Percentiles rank a stretch among this genome's conserved stretches.
These are phyloP conservation scores for Aureobasidium sp. DNA, from an alignment of 2,329 filamentous ascomycete genomes.

Conservation along the genomic window DNA sequence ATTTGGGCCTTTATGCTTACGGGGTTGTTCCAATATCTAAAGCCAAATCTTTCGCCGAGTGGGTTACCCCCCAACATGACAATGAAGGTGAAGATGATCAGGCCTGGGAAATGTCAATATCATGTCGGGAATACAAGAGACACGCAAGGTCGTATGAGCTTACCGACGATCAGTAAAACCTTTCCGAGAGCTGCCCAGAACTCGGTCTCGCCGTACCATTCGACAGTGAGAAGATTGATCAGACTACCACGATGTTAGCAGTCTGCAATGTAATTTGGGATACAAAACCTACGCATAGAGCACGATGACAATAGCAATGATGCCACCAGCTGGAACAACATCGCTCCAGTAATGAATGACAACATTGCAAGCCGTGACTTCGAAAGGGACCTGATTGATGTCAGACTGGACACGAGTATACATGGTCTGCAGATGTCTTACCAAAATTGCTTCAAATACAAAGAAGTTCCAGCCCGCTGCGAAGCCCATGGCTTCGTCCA, in stretches of 20 bases:
- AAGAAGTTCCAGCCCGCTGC: slow-evolving; percentile 28
- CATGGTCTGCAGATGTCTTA: background rate
- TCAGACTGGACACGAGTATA: background rate
- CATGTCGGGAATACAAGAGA: no score
- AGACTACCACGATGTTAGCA: slow-evolving; percentile 26
- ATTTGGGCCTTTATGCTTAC: background rate
- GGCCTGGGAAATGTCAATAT: slow-evolving; percentile 32
- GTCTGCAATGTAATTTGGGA: background rate
- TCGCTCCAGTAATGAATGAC: slow-evolving; percentile 54
- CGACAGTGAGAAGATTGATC: slow-evolving; percentile 66
- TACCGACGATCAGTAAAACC: slow-evolving; percentile 57
- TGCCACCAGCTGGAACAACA: slow-evolving; percentile 46
- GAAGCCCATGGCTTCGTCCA: slow-evolving; percentile 66
- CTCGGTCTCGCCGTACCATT: slow-evolving; percentile 70
- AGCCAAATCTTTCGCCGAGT: slow-evolving; percentile 61
- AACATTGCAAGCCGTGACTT: slow-evolving; percentile 49
- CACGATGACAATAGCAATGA: slow-evolving; percentile 55
- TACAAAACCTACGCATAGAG: slow-evolving; percentile 48
- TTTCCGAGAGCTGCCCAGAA: slow-evolving; percentile 53
- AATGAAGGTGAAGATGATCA: slow-evolving; percentile 72
- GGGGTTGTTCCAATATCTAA: slow-evolving; percentile 44
- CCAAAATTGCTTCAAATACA: slow-evolving; percentile 24
- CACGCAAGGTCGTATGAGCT: background rate
- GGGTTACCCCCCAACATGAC: slow-evolving; percentile 77
- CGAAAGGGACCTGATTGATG: slow-evolving; percentile 22